Base-by-base conservation (phyloP, 2,329 filamentous ascomycete species). In the Exophiala calicioides region DNA sequence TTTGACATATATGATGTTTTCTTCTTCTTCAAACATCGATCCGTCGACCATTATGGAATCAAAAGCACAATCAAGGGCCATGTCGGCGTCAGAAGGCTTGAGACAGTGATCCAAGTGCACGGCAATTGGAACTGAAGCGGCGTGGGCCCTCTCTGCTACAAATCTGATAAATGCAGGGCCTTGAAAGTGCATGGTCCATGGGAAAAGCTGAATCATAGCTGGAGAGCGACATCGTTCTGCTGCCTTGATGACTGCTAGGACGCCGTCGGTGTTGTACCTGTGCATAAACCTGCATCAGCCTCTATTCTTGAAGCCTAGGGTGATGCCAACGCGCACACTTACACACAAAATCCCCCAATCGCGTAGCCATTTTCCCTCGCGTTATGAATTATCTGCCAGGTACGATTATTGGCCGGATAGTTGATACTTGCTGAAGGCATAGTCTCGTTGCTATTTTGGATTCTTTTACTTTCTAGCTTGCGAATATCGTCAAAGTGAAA, bases 11-110 rank as follows among this genome's bases (percentile, higher is more conserved):
- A 73, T 69, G n/a, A 88, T 69, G 60, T 88, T 88, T 67, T 86
- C 83, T 43, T 77, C 81, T 56, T 81, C 81, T 56, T 85, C 82
- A 59, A 84, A 81, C 62, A 87, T 84, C 49, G 75, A 80, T 83
- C 88, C 88, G 65, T 88, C 85, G 0, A 88, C 79, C 84, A 88
- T 88, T 61, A 88, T 86, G 52, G 77, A 80, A 65, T 88, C 84
- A 56, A 87, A 45, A 9, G 16, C 32, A 34, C 76, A 73, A 57
- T 82, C 75, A 1, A 80, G 81, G 0, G 82, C 81, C 5, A 69
- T 70, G 10, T 76, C 74, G 50, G 84, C 79, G 24, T 82, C 79
- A 53, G 81, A 79, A 5, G 79, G 77, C 5, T 75, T 78, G 64
- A 84, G 81, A 21, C 78, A 79, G 65, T 85, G 82, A 68, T 85